phyloP scores from a whole-genome alignment of 129 eudicot species.

The Dittrichia graveolens region DNA sequence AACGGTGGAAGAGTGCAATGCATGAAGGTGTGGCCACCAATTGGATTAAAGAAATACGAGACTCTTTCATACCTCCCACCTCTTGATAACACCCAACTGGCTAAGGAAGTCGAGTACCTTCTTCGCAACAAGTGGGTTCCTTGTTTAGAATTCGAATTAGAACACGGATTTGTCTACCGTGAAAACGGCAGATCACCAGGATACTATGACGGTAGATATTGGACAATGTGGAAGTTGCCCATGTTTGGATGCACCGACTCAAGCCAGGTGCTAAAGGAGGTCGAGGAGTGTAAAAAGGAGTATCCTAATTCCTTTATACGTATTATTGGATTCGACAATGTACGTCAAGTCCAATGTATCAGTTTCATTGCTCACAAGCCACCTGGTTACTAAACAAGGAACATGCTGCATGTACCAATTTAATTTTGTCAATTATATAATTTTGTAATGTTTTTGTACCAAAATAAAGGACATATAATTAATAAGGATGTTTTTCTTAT shows the following conservation, averaged over 20 bases:
- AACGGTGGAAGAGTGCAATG: slow-evolving; percentile 54
- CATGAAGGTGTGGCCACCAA: slow-evolving; percentile 81
- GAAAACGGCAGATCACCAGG: slow-evolving; percentile 58
- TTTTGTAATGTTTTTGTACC: slow-evolving; percentile 14
- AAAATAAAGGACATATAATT: too few species aligned
- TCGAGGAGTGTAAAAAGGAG: slow-evolving; percentile 47
- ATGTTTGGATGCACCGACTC: slow-evolving; percentile 80
- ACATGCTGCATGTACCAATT: neutral
- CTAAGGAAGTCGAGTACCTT: slow-evolving; percentile 59
- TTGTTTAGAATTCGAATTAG: slow-evolving; percentile 61
- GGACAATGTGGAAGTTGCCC: slow-evolving; percentile 92
- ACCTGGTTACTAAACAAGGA: slow-evolving; percentile 21
- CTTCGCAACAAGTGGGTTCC: slow-evolving; percentile 68
- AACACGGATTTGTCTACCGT: slow-evolving; percentile 57
- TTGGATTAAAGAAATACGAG: slow-evolving; percentile 60
- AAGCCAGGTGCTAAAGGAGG: slow-evolving; percentile 51
- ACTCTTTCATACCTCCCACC: slow-evolving; percentile 69
- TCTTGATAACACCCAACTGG: slow-evolving; percentile 22
- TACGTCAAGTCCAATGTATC: slow-evolving; percentile 75
- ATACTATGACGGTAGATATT: slow-evolving; percentile 72
- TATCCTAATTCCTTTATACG: slow-evolving; percentile 58
- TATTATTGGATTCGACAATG: slow-evolving; percentile 70
- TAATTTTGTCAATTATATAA: neutral
- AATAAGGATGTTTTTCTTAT: too few species aligned
- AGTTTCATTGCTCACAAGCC: slow-evolving; percentile 73